Conservation (phyloP, 192 early-diverging fungal genomes). For the Backusella morwellensis region DNA sequence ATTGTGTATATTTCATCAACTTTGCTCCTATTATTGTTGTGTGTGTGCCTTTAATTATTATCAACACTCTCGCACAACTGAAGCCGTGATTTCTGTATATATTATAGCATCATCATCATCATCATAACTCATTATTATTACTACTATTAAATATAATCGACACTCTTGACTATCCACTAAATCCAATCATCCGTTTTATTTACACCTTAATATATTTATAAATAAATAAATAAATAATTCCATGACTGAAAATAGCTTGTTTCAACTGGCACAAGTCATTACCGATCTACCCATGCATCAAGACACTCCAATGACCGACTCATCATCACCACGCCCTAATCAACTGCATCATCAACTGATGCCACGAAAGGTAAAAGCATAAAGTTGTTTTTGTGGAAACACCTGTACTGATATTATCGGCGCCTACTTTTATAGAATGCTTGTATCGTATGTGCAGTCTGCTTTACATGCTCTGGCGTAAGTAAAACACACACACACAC, state of each 20-base stretch:
- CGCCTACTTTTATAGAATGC: constrained; percentile 23
- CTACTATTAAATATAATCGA: too few relatives aligned
- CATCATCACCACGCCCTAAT: neutral
- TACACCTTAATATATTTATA: neutral
- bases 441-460: constrained; percentile 34
- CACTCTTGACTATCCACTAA: too few relatives aligned
- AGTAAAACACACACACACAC: neutral
- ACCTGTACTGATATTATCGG: neutral
- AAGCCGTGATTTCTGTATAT: too few relatives aligned
- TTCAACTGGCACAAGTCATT: constrained; percentile 11
- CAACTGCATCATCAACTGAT: neutral
- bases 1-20: neutral
- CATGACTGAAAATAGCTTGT: constrained; percentile 6
- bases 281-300: constrained; percentile 12
- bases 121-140: too few relatives aligned
- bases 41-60: too few relatives aligned
- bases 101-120: too few relatives aligned
- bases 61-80: too few relatives aligned
- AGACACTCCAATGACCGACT: constrained; percentile 2
- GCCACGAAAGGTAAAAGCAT: neutral
- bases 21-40: too few relatives aligned
- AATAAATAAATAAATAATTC: neutral
- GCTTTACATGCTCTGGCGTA: constrained; percentile 33
- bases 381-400: neutral
- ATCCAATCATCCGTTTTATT: neutral